phyloP scores from a whole-genome alignment of 2,329 filamentous ascomycete species.

The Ascocoryne sarcoides region DNA sequence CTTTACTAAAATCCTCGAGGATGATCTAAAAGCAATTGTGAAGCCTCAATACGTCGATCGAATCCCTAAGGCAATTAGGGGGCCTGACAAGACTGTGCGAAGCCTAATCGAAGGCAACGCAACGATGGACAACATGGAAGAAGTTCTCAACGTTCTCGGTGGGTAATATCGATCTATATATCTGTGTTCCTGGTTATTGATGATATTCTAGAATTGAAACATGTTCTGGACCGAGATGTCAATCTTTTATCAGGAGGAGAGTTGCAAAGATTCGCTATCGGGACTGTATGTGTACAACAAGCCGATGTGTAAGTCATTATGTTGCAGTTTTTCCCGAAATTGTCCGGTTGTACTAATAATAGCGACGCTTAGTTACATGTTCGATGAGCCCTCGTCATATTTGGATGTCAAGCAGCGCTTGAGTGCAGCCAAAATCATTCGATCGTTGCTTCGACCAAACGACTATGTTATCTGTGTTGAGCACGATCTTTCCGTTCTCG shows the following conservation, averaged over 20 bases:
- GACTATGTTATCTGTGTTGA: conserved; percentile 98
- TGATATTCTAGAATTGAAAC: conserved; percentile 58
- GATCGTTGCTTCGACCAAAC: conserved; percentile 76
- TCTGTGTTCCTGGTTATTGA: neutral
- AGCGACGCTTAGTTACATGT: conserved; percentile 66
- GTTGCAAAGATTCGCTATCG: conserved; percentile 95
- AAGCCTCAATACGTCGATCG: conserved; percentile 98
- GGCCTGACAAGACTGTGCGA: conserved; percentile 69
- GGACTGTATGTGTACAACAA: conserved; percentile 88
- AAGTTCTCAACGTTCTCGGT: conserved; percentile 74
- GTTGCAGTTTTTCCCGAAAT: neutral
- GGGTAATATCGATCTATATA: conserved; percentile 7
- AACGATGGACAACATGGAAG: conserved; percentile 69
- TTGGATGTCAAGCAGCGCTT: conserved; percentile 99
- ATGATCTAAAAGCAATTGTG: conserved; percentile 93
- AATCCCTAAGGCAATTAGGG: conserved; percentile 85
- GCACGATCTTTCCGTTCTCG: conserved; percentile 96
- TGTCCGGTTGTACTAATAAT: too few species aligned
- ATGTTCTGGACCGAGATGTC: conserved; percentile 89
- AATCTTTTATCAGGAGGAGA: conserved; percentile 90
- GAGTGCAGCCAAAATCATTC: conserved; percentile 83
- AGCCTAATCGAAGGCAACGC: conserved; percentile 67
- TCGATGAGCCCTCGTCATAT: conserved; percentile 97
- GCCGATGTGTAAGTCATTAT: conserved; percentile 75
- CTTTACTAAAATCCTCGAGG: conserved; percentile 96